Evolutionary conservation across 2,329 filamentous ascomycete species (phyloP).

Genomic region (Fusarium beomiforme): DNA sequence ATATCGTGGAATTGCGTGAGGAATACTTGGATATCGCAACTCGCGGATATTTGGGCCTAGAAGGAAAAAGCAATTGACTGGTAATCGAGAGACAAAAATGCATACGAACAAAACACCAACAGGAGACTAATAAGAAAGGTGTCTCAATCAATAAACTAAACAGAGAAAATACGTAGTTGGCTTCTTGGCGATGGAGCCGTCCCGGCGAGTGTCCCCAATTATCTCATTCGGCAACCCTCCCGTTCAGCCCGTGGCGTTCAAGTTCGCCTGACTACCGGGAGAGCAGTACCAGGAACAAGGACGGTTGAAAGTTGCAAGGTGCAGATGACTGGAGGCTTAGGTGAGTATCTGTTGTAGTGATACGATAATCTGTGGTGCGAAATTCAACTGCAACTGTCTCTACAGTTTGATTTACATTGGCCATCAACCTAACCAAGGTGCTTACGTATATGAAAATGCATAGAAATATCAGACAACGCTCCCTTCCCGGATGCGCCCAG

Average conservation of each 20-base stretch:
- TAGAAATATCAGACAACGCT: conserved; percentile 1
- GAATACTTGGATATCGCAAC: not conserved
- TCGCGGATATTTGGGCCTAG: not conserved
- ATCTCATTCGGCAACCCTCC: conserved; percentile 22
- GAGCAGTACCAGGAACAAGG: not conserved
- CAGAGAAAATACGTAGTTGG: conserved; percentile 9
- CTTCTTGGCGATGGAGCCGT: conserved; percentile 26
- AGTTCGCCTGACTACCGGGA: conserved; percentile 34
- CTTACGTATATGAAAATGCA: not conserved
- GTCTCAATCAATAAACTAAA: not conserved
- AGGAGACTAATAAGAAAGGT: conserved; percentile 3
- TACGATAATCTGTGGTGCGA: not conserved
- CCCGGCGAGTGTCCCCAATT: conserved; percentile 29
- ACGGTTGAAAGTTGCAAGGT: not conserved
- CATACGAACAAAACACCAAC: not conserved
- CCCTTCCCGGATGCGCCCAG: not conserved
- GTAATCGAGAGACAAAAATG: not conserved
- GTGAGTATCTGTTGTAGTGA: not conserved
- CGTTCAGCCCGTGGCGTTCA: conserved; percentile 25
- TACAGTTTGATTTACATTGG: not conserved
- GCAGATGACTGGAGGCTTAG: not conserved
- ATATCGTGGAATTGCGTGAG: not conserved
- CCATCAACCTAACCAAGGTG: not conserved
- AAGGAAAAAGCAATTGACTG: not conserved
- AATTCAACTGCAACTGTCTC: not conserved